Evolutionary conservation across 495 filamentous ascomycete genomes (phyloP).

Genomic region (Lineolata rhizophorae): DNA sequence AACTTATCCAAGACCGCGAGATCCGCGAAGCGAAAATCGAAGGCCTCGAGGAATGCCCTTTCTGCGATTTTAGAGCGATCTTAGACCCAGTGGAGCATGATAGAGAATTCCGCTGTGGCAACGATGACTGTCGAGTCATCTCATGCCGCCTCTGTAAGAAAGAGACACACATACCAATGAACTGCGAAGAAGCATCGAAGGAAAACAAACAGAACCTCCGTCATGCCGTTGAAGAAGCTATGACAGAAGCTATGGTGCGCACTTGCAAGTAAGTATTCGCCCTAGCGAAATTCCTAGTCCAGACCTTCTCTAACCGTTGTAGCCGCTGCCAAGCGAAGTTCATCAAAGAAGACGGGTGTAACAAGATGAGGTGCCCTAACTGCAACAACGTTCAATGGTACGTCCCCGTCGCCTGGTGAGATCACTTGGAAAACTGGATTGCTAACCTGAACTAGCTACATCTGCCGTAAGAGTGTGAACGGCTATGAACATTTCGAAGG

Average conservation of each 20-base stretch:
- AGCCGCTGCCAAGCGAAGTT: constrained; percentile 34
- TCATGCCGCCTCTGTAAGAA: constrained; percentile 56
- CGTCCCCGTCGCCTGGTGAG: not conserved
- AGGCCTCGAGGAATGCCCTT: constrained; percentile 36
- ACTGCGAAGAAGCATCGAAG: constrained; percentile 45
- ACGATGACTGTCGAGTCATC: constrained; percentile 37
- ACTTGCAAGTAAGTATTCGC: constrained; percentile 48
- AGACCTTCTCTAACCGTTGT: constrained; percentile 8
- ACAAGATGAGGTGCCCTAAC: constrained; percentile 52
- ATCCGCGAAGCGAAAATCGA: constrained; percentile 24
- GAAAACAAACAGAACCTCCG: constrained; percentile 36
- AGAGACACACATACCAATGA: constrained; percentile 51
- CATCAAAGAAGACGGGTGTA: constrained; percentile 63
- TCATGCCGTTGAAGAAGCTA: constrained; percentile 59
- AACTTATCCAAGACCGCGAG: constrained; percentile 44
- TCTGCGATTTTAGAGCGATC: constrained; percentile 62
- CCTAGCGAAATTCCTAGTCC: not conserved
- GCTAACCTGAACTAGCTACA: constrained; percentile 9
- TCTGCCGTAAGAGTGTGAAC: constrained; percentile 39
- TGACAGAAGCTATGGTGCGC: constrained; percentile 56
- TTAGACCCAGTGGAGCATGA: constrained; percentile 43
- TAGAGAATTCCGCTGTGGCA: constrained; percentile 52
- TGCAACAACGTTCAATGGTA: constrained; percentile 36
- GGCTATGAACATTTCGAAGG: constrained; percentile 26
- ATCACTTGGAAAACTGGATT: not conserved